Conservation (phyloP, 169 alveolate genomes). For the Eimeria acervulina region DNA sequence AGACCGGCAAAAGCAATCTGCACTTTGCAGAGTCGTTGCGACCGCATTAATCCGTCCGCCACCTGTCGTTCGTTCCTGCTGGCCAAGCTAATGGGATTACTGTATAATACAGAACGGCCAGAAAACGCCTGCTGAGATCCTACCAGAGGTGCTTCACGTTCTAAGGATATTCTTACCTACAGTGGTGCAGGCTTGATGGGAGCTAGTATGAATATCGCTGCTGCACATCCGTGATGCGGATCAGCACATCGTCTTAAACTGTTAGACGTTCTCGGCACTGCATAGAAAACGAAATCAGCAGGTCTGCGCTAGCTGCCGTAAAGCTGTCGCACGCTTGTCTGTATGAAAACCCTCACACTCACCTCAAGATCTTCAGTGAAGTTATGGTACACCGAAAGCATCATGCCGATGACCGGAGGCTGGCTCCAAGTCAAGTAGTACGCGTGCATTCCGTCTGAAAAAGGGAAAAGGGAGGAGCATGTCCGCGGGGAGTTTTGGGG, state of each 20-base stretch:
- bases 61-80: neutral
- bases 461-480: neutral
- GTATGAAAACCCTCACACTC: neutral
- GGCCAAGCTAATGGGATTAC: neutral
- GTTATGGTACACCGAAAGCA: slow-evolving; percentile 74
- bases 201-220: slow-evolving; percentile 24
- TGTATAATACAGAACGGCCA: neutral
- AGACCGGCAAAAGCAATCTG: neutral
- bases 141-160: slow-evolving; percentile 4
- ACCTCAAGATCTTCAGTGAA: slow-evolving; percentile 76
- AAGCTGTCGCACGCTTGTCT: neutral
- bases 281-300: neutral
- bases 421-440: slow-evolving; percentile 84
- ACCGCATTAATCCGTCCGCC: neutral
- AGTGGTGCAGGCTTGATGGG: neutral
- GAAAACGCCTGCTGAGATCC: slow-evolving; percentile 61
- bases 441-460: slow-evolving; percentile 83
- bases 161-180: neutral
- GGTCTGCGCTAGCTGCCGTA: neutral
- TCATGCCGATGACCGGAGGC: slow-evolving; percentile 84
- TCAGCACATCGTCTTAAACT: neutral
- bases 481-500: neutral
- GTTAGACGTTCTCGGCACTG: neutral
- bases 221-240: slow-evolving; percentile 35
- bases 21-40: neutral